Conservation (phyloP, 2,329 filamentous ascomycete species). For the Pyrenophora seminiperda region DNA sequence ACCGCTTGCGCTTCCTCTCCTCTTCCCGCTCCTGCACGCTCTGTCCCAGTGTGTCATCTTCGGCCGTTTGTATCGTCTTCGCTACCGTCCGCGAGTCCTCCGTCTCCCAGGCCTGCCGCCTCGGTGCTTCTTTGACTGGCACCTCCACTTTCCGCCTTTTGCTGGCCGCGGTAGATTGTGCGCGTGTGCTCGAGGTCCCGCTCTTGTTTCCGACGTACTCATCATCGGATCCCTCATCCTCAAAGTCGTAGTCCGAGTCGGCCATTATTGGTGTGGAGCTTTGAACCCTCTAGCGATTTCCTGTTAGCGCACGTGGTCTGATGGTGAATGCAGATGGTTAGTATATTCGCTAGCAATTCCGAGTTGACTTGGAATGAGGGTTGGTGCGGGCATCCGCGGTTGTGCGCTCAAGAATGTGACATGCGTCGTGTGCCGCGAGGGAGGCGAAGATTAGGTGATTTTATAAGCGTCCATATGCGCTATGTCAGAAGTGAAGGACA, state of each 20-base stretch:
- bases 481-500: background rate
- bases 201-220: constrained; percentile 58
- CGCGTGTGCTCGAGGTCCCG: constrained; percentile 31
- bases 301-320: too few relatives aligned
- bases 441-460: constrained; percentile 11
- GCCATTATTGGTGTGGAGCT: constrained; percentile 58
- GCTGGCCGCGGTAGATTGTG: constrained; percentile 24
- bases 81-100: constrained; percentile 56
- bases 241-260: constrained; percentile 74
- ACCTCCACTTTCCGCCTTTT: constrained; percentile 28
- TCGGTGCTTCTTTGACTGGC: constrained; percentile 38
- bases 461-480: constrained; percentile 7
- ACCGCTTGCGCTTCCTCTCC: constrained; percentile 77
- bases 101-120: constrained; percentile 56
- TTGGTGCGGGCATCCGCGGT: background rate
- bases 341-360: background rate
- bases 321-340: too few relatives aligned
- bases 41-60: constrained; percentile 75
- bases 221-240: constrained; percentile 68
- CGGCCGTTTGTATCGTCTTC: constrained; percentile 61
- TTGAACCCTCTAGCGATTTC: background rate
- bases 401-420: background rate
- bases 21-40: constrained; percentile 76
- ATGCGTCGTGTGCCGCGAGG: constrained; percentile 5
- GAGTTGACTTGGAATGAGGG: background rate